Conservation (phyloP, 2,329 filamentous ascomycete genomes). For the Trichothecium sympodiale region DNA sequence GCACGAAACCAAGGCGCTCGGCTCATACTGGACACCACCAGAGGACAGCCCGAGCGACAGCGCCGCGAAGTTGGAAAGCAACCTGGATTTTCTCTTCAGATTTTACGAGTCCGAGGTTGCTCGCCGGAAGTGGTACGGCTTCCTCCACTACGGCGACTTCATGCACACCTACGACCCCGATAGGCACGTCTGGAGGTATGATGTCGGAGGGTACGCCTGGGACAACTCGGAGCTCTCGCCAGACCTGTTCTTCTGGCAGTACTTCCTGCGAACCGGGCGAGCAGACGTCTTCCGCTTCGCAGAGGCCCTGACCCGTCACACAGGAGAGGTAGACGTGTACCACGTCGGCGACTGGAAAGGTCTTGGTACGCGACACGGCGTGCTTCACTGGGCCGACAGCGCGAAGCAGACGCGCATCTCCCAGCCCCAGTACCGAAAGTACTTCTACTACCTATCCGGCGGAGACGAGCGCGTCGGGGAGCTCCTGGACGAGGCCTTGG, state of each 20-base stretch:
- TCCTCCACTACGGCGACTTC: slow-evolving; percentile 50
- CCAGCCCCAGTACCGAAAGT: slow-evolving; percentile 40
- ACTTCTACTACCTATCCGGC: slow-evolving; percentile 44
- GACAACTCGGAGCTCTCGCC: slow-evolving; percentile 53
- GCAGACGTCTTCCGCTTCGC: slow-evolving; percentile 46
- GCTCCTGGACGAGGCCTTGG: slow-evolving; percentile 28
- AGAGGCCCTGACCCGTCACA: slow-evolving; percentile 45
- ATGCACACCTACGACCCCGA: slow-evolving; percentile 50
- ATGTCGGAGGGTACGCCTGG: slow-evolving; percentile 53
- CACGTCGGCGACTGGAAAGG: slow-evolving; percentile 46
- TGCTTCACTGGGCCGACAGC: slow-evolving; percentile 50
- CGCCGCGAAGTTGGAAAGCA: slow-evolving; percentile 32
- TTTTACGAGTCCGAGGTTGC: slow-evolving; percentile 45
- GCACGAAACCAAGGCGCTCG: slow-evolving; percentile 35
- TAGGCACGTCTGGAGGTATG: slow-evolving; percentile 50
- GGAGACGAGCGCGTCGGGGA: slow-evolving; percentile 47
- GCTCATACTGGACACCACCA: slow-evolving; percentile 38
- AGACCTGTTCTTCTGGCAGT: slow-evolving; percentile 50
- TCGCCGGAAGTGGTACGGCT: slow-evolving; percentile 49
- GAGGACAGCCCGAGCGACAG: slow-evolving; percentile 12
- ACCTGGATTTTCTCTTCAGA: slow-evolving; percentile 42
- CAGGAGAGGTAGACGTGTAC: slow-evolving; percentile 50
- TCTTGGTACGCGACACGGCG: slow-evolving; percentile 50
- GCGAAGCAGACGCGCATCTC: slow-evolving; percentile 51
- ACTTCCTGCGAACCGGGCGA: slow-evolving; percentile 47